phyloP scores from a whole-genome alignment of 208 protist genomes.

The Wallacemonas sp. region DNA sequence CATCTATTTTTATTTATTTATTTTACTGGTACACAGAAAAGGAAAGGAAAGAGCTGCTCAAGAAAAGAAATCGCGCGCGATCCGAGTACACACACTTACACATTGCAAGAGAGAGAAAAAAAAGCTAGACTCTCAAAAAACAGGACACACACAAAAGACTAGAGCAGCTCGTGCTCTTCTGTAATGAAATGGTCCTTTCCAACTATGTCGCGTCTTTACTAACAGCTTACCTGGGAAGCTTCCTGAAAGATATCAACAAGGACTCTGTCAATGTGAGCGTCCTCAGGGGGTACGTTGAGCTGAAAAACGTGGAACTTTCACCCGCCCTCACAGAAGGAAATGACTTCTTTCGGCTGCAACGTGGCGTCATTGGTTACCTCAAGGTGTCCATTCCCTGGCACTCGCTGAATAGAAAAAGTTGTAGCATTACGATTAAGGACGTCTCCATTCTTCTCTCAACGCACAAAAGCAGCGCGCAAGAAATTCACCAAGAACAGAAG shows the following conservation, averaged over 20 bases:
- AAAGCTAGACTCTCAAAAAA: background rate
- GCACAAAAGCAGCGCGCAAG: background rate
- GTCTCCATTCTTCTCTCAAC: slow-evolving; percentile 35
- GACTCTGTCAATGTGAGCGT: slow-evolving; percentile 60
- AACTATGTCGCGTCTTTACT: slow-evolving; percentile 54
- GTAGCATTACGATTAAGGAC: slow-evolving; percentile 49
- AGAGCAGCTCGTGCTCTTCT: too few species aligned
- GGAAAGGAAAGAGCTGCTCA: slow-evolving; percentile 24
- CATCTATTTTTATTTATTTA: slow-evolving; percentile 2
- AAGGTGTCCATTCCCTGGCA: slow-evolving; percentile 60
- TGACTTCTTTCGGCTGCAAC: slow-evolving; percentile 34
- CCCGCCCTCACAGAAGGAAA: slow-evolving; percentile 33
- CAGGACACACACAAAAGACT: background rate
- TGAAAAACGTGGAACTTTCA: slow-evolving; percentile 59
- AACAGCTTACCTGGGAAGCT: slow-evolving; percentile 58
- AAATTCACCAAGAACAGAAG: slow-evolving; percentile 1
- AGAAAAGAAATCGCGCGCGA: too few species aligned
- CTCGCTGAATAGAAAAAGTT: slow-evolving; percentile 54
- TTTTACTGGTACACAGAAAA: background rate
- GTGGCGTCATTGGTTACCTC: slow-evolving; percentile 42
- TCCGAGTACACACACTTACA: too few species aligned
- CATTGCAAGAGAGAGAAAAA: too few species aligned
- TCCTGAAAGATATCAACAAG: slow-evolving; percentile 58
- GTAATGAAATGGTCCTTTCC: slow-evolving; percentile 55
- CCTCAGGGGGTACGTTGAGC: slow-evolving; percentile 56